These are phyloP conservation scores for Centella asiatica DNA, from an alignment of 129 eudicot genomes.

Conservation along the genomic window DNA sequence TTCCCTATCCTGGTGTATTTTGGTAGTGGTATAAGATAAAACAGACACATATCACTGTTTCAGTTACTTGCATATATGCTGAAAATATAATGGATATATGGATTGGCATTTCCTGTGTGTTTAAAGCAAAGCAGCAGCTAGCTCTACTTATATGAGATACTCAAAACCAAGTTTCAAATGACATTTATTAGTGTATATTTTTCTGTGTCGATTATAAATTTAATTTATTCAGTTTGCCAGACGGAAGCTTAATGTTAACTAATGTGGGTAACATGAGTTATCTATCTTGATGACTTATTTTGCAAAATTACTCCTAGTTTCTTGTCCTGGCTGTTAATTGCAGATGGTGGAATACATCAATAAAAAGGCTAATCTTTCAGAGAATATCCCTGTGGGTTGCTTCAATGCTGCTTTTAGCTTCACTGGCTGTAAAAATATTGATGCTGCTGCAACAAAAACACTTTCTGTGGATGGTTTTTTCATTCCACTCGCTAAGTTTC, in stretches of 20 bases:
- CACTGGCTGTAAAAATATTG: slow-evolving; percentile 65
- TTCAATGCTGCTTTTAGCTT: slow-evolving; percentile 80
- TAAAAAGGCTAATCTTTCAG: slow-evolving; percentile 60
- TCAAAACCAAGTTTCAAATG: too few relatives aligned
- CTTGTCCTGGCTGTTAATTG: slow-evolving; percentile 11
- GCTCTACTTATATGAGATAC: too few relatives aligned
- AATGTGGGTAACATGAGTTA: background rate
- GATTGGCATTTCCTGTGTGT: background rate
- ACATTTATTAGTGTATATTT: too few relatives aligned
- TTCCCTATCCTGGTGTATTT: too few relatives aligned
- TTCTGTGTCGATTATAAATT: too few relatives aligned
- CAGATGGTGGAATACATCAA: slow-evolving; percentile 92
- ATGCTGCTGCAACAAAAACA: slow-evolving; percentile 63
- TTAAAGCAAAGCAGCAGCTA: background rate
- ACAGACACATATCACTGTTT: too few relatives aligned
- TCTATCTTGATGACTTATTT: background rate
- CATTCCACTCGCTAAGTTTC: slow-evolving; percentile 68
- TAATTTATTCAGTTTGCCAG: too few relatives aligned
- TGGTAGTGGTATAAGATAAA: too few relatives aligned
- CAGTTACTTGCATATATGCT: too few relatives aligned
- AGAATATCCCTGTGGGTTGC: slow-evolving; percentile 71
- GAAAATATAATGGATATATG: too few relatives aligned
- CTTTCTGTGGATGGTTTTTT: slow-evolving; percentile 74
- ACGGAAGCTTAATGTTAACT: too few relatives aligned
- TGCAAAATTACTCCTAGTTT: slow-evolving; percentile 2